Conservation (phyloP, 371 early-diverging fungal species). For the Amoeboaphelidium occidentale region DNA sequence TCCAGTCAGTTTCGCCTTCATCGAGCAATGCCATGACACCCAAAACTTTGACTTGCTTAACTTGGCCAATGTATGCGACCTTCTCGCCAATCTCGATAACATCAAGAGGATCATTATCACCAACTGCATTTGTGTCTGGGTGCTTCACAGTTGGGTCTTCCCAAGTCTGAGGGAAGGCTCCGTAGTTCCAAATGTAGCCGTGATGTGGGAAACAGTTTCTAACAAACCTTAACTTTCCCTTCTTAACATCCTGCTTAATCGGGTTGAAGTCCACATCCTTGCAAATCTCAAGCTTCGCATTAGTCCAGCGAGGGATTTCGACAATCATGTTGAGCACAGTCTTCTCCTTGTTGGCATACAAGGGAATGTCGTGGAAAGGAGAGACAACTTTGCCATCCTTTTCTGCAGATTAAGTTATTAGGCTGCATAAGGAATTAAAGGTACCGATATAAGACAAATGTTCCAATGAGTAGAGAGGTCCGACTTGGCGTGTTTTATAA, state of each 20-base stretch:
- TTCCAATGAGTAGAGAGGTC: conserved; percentile 63
- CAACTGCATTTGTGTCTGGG: conserved; percentile 63
- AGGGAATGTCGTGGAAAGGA: conserved; percentile 97
- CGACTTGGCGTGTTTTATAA: conserved; percentile 44
- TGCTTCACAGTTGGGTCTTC: conserved; percentile 77
- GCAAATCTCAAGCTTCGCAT: conserved; percentile 95
- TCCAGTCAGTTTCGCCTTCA: conserved; percentile 99
- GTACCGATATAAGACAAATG: conserved; percentile 64
- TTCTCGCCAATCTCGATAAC: conserved; percentile 90
- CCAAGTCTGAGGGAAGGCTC: conserved; percentile 53
- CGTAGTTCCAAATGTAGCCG: conserved; percentile 96
- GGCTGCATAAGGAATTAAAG: neutral
- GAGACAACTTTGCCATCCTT: conserved; percentile 41
- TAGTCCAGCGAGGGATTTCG: conserved; percentile 98
- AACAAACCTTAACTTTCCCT: conserved; percentile 93
- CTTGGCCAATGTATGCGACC: conserved; percentile 70
- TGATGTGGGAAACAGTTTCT: conserved; percentile 99
- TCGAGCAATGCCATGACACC: conserved; percentile 95
- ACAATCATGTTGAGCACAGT: conserved; percentile 85
- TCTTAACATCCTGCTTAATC: conserved; percentile 97
- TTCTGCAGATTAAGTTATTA: conserved; percentile 4
- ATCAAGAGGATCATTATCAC: conserved; percentile 97
- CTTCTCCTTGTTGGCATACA: conserved; percentile 61
- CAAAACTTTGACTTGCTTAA: conserved; percentile 95
- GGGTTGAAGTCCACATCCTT: conserved; percentile 87